These are phyloP conservation scores for Ceratocystis smalleyi DNA, from an alignment of 2,329 filamentous ascomycete species.

Conservation along the genomic window DNA sequence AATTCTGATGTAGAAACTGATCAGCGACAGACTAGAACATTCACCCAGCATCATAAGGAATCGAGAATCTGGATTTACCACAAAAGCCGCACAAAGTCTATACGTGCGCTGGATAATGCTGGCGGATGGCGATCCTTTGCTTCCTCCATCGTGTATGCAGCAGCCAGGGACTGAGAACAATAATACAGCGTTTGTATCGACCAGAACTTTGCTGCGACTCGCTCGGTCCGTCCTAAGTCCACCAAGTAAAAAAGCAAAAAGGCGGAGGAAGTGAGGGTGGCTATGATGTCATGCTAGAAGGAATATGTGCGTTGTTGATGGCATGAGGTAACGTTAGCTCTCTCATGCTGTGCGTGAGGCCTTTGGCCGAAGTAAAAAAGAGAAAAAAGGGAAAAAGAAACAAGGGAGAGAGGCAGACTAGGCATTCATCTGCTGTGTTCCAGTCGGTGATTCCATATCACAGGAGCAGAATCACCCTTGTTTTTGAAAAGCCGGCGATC, in stretches of 20 bases:
- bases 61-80: not conserved
- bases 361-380: not conserved
- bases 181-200: not conserved
- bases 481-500: not conserved
- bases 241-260: not conserved
- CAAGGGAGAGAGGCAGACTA: no score
- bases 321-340: not conserved
- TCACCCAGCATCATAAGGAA: not conserved
- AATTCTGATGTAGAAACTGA: not conserved
- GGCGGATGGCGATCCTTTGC: not conserved
- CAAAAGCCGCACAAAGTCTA: not conserved
- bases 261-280: not conserved
- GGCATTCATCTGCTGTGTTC: no score
- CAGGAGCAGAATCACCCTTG: not conserved
- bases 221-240: not conserved
- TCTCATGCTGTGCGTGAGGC: not conserved
- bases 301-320: not conserved
- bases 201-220: no score
- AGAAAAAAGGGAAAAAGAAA: not conserved
- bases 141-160: conserved; percentile 1
- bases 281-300: not conserved
- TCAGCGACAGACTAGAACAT: not conserved
- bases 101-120: not conserved
- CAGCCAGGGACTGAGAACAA: not conserved
- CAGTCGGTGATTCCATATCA: not conserved